Evolutionary conservation across 75 land plant genomes (phyloP), one percentile per base, ranked within the genome.

Genomic region (Sequoiadendron giganteum): DNA sequence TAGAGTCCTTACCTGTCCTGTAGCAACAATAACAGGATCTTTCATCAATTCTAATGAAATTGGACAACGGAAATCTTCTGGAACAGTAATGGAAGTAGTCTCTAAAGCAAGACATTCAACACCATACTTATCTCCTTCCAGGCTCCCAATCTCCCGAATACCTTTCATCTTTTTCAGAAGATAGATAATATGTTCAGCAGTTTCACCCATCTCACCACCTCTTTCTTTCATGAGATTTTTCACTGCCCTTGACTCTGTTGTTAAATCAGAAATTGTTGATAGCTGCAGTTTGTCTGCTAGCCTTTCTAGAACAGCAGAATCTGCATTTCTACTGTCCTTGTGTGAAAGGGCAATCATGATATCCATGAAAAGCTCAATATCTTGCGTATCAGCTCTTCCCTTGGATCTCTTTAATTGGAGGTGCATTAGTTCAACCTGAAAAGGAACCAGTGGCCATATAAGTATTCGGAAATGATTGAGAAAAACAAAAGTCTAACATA

Each of bases 11-110:
- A 97, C 99, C 95, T 97, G 99, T 85, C 99, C 99, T 58, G 96
- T 96, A 5, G 99, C 95, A 76, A 97, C 95, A 84, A 97, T 96
- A 42, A 97, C 99, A 75, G 99, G 99, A 87, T 97, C 99, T 77
- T 91, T 94, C 99, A 97, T 97, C 90, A 97, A 58, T 65, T 95
- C 98, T 70, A 97, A 93, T 47, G 97, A 95, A 40, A 97, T 97
- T 42, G 98, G 98, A 73, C 98, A 97, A 42, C 94, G 91, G 73
- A 95, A 97, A 84, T 97, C 98, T 90, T 97, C 99, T 54, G 99
- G 99, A 85, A 95, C 90, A 36, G 90, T 88, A 55, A 92, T 93
- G 30, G 94, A 93, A 78, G 89, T 87, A 85, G 86, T 90, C 65
- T 89, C 93, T 95, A 95, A 92, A 96, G 96, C 19, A 96, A 97